phyloP scores from a whole-genome alignment of 2,329 filamentous ascomycete genomes.

The Elsinoe arachidis region DNA sequence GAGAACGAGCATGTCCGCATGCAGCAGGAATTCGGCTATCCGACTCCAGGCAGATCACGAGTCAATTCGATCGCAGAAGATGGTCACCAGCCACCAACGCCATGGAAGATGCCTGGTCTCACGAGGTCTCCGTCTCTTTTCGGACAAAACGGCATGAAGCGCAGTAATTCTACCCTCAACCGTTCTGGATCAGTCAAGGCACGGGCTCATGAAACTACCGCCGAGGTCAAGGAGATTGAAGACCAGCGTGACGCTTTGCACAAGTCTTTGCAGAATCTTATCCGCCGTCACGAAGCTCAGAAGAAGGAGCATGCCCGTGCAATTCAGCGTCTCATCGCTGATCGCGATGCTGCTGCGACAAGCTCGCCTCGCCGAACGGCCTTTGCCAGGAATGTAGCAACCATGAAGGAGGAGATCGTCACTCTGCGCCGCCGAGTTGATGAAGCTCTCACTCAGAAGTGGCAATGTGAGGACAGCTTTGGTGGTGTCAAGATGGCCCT shows the following conservation, averaged over 20 bases:
- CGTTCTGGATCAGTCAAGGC: conserved; percentile 31
- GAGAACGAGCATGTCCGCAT: conserved; percentile 69
- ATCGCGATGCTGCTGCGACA: conserved; percentile 61
- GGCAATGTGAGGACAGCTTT: conserved; percentile 86
- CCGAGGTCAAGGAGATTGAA: conserved; percentile 85
- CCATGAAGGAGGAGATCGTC: conserved; percentile 74
- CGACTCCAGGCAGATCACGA: conserved; percentile 22
- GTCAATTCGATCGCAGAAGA: conserved; percentile 55
- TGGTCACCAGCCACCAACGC: conserved; percentile 25
- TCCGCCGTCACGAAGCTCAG: conserved; percentile 78
- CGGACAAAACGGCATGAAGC: conserved; percentile 34
- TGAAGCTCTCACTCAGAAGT: conserved; percentile 90
- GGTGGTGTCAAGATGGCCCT: conserved; percentile 90
- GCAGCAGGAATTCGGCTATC: conserved; percentile 65
- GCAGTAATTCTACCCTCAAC: conserved; percentile 21
- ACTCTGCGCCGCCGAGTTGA: conserved; percentile 78
- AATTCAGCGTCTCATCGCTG: conserved; percentile 64
- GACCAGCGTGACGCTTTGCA: conserved; percentile 89
- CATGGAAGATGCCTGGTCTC: conserved; percentile 27
- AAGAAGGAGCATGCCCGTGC: conserved; percentile 76
- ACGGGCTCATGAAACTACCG: conserved; percentile 40
- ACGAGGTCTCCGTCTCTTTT: conserved; percentile 51
- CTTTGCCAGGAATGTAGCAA: conserved; percentile 75
- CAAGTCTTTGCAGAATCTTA: conserved; percentile 71
- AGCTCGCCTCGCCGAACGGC: conserved; percentile 63